Evolutionary conservation across 371 early-diverging fungal genomes (phyloP), one percentile per base, ranked within the genome.

Genomic region (Entomophthora muscae): DNA sequence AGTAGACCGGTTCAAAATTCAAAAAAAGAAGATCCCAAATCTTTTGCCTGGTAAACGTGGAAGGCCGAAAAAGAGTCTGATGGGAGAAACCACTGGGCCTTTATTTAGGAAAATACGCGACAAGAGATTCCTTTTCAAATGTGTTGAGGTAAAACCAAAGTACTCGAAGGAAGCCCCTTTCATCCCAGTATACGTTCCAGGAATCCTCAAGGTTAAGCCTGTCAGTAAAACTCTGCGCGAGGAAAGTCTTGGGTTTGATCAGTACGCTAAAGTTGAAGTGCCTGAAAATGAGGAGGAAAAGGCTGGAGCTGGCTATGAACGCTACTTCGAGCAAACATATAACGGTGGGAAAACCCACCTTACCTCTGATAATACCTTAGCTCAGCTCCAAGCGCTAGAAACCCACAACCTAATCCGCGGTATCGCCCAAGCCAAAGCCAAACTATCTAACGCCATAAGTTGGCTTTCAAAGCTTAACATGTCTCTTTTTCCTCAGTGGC

Each of bases 361-460:
- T 27, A 66, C 66, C 23, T 66, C 66, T 2, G 24, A 53, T 21
- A 52, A 62, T 22, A 66, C 33, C 12, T 52, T 66, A 33, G 13
- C 66, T 3, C 33, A 33, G n/a, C 21, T 62, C 28, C 52, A 24
- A 27, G 26, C 17, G 22, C 56, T 62, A 12, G 32, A 66, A 23
- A 5, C 33, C n/a, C n/a, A 24, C 17, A 32, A 65, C 29, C 53
- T 27, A 1, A 52, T 27, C 12, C 30, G 52, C 13, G 60, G 30
- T 53, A 28, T 65, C 7, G 60, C 32, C 7, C 42, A 42, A 12
- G 21, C 60, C 7, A 58, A 54, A 23, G 7, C 53, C 10, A 60
- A 42, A 61, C 59, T 60, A 22, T 10, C 53, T n/a, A 32, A 52
- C 27, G 55, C 55, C 52, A 54, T 61, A 3, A 52, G 55, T 31